phyloP scores from a whole-genome alignment of 2,329 filamentous ascomycete genomes.

The Claviceps digitariae region DNA sequence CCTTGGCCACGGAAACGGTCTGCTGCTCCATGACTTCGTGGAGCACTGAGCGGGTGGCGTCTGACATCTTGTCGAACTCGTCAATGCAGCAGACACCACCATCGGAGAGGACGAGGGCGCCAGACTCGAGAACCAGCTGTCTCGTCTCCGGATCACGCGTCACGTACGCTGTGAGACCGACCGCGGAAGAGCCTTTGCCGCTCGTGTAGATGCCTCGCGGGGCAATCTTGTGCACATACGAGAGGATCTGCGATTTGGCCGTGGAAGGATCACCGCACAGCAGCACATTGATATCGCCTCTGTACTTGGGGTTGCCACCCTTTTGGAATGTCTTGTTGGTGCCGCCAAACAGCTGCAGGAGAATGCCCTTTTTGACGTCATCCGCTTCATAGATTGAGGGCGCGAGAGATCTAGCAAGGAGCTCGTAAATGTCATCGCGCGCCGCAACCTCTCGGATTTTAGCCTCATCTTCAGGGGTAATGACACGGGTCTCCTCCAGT shows the following conservation, averaged over 20 bases:
- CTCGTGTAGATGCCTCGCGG: constrained; percentile 76
- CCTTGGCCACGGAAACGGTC: constrained; percentile 75
- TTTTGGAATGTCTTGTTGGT: constrained; percentile 98
- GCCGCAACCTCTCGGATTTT: constrained; percentile 73
- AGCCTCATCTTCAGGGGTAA: constrained; percentile 74
- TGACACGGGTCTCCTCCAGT: constrained; percentile 71
- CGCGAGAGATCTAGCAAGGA: constrained; percentile 78
- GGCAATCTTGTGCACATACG: constrained; percentile 95
- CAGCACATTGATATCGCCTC: constrained; percentile 94
- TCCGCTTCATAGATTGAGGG: constrained; percentile 97
- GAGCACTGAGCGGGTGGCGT: constrained; percentile 63
- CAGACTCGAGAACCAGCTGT: constrained; percentile 68
- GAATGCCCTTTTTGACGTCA: constrained; percentile 95
- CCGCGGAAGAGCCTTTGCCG: constrained; percentile 67
- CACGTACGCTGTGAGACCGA: constrained; percentile 70
- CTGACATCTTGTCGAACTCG: constrained; percentile 80
- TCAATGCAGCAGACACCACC: constrained; percentile 77
- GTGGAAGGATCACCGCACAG: constrained; percentile 96
- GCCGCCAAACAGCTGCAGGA: constrained; percentile 91
- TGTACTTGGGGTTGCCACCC: constrained; percentile 86
- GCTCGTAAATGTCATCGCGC: constrained; percentile 80
- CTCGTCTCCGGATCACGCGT: constrained; percentile 69
- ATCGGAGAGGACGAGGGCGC: constrained; percentile 65
- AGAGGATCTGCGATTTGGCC: constrained; percentile 84
- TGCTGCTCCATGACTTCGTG: constrained; percentile 86